Conservation (phyloP, 257 asterid genomes). For the Solanum clarkiae region DNA sequence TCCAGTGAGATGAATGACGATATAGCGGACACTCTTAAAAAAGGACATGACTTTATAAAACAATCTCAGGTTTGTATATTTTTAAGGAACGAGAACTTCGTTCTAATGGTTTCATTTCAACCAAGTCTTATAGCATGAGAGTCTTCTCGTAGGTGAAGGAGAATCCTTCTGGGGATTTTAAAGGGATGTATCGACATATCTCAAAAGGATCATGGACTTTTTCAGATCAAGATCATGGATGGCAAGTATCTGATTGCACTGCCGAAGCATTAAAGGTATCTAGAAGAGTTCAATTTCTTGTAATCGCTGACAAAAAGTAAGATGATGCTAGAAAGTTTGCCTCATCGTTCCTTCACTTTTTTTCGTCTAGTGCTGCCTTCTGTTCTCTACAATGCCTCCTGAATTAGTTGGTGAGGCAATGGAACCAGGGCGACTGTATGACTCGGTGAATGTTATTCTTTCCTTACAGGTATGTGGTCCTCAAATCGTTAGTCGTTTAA, state of each 20-base stretch:
- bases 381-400: slow-evolving; percentile 67
- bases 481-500: not conserved
- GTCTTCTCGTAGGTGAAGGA: slow-evolving; percentile 43
- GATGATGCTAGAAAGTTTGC: not conserved
- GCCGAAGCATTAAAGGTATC: slow-evolving; percentile 88
- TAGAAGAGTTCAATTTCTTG: not conserved
- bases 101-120: not conserved
- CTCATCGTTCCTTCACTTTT: not conserved
- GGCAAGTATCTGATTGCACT: slow-evolving; percentile 97
- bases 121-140: not conserved
- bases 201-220: slow-evolving; percentile 94
- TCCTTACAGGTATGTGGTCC: slow-evolving; percentile 46
- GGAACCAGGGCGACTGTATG: slow-evolving; percentile 51
- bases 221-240: slow-evolving; percentile 94
- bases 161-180: slow-evolving; percentile 73
- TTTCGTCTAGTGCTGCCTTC: slow-evolving; percentile 55
- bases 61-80: slow-evolving; percentile 50
- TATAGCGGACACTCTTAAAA: slow-evolving; percentile 47
- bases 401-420: slow-evolving; percentile 61
- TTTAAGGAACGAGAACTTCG: not conserved
- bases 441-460: slow-evolving; percentile 64
- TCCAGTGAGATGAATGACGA: slow-evolving; percentile 54
- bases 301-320: not conserved
- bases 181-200: slow-evolving; percentile 66
- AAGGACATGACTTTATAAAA: slow-evolving; percentile 67